Conservation (phyloP, 768 basidiomycete species). For the Xerocomellus intermedius region DNA sequence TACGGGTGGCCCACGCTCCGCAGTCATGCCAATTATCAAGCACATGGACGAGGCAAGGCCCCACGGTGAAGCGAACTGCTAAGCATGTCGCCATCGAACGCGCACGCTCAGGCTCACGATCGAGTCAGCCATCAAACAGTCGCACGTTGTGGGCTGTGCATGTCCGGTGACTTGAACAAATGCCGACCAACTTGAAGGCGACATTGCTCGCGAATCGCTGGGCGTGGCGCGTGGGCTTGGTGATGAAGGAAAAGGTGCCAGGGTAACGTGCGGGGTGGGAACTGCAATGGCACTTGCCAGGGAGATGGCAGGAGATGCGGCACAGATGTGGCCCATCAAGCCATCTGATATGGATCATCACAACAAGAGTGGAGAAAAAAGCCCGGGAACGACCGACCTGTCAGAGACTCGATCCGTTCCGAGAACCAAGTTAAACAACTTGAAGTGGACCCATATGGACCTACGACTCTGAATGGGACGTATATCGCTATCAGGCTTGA, state of each 20-base stretch:
- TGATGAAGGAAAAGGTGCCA: neutral
- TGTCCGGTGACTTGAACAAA: constrained; percentile 16
- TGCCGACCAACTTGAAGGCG: constrained; percentile 2
- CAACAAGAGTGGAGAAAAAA: too few relatives aligned
- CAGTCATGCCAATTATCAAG: neutral
- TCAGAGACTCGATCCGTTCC: too few relatives aligned
- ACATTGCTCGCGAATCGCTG: constrained; percentile 8
- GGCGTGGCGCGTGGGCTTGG: constrained; percentile 3
- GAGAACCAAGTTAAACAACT: too few relatives aligned
- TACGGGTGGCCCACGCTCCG: neutral
- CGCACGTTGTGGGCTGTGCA: constrained; percentile 9
- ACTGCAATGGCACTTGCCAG: too few relatives aligned
- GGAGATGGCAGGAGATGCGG: too few relatives aligned
- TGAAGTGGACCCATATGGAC: too few relatives aligned
- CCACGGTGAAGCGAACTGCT: neutral
- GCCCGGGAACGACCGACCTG: too few relatives aligned
- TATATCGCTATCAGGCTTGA: too few relatives aligned
- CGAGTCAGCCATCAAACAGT: neutral
- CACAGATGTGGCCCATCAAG: too few relatives aligned
- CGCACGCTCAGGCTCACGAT: neutral
- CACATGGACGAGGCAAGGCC: neutral
- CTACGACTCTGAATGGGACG: too few relatives aligned
- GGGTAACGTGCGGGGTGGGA: constrained; percentile 5
- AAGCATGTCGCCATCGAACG: too few relatives aligned
- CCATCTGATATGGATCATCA: too few relatives aligned